These are phyloP conservation scores for Raffaelea albimanens DNA, from an alignment of 2,329 filamentous ascomycete genomes.

Conservation along the genomic window DNA sequence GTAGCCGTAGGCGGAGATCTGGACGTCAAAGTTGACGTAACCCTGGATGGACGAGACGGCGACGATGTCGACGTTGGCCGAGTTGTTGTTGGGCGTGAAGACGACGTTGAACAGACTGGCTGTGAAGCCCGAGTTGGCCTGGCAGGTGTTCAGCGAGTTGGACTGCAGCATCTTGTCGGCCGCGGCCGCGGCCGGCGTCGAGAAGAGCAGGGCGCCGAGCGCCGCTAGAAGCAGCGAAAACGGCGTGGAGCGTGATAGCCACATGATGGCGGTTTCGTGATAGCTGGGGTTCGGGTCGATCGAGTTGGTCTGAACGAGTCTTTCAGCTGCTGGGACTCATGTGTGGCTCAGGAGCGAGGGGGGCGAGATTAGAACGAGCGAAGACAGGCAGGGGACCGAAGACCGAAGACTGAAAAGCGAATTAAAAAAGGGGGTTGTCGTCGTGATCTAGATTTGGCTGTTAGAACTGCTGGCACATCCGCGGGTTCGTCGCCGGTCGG, in stretches of 20 bases:
- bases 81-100: constrained; percentile 56
- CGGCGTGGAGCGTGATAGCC: constrained; percentile 19
- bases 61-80: constrained; percentile 57
- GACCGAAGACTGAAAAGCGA: background rate
- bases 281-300: background rate
- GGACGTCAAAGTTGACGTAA: constrained; percentile 60
- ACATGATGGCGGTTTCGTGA: no score
- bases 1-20: constrained; percentile 67
- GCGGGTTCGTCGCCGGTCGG: no score
- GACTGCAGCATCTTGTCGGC: constrained; percentile 22
- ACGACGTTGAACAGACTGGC: constrained; percentile 72
- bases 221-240: constrained; percentile 36
- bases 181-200: constrained; percentile 24
- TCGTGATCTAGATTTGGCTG: background rate
- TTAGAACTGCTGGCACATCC: no score
- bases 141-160: constrained; percentile 65
- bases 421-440: no score
- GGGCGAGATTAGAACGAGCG: background rate
- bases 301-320: background rate
- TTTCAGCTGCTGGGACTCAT: no score
- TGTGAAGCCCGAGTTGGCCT: constrained; percentile 66
- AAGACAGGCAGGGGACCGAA: background rate
- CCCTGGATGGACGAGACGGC: constrained; percentile 66
- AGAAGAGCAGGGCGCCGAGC: constrained; percentile 23
- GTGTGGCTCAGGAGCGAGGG: background rate